phyloP scores from a whole-genome alignment of 805 yeast genomes.

The Pichia gijzeniarum region DNA sequence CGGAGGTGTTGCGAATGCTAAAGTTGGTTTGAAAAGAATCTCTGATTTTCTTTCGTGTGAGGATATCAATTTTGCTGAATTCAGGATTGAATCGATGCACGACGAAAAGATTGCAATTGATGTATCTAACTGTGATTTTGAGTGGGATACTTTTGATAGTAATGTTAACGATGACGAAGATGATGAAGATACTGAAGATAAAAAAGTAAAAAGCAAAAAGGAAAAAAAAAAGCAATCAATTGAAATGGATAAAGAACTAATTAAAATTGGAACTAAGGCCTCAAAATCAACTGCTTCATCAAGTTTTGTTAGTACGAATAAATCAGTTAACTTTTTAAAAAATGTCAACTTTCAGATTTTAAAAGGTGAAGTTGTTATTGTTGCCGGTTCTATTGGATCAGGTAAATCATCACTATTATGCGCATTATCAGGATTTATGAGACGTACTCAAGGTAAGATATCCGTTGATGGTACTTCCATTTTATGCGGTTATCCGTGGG shows the following conservation, averaged over 20 bases:
- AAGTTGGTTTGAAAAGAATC: slow-evolving; percentile 55
- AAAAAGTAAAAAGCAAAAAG: not conserved
- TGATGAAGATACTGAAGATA: no score
- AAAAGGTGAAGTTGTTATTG: slow-evolving; percentile 64
- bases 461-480: slow-evolving; percentile 46
- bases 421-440: slow-evolving; percentile 71
- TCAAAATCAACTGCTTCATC: not conserved
- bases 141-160: slow-evolving; percentile 52
- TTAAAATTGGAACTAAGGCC: not conserved
- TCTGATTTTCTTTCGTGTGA: slow-evolving; percentile 41
- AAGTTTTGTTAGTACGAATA: not conserved
- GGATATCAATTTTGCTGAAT: slow-evolving; percentile 34
- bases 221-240: not conserved
- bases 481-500: slow-evolving; percentile 68
- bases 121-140: slow-evolving; percentile 50
- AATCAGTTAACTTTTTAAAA: slow-evolving; percentile 38
- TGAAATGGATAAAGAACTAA: not conserved
- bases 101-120: slow-evolving; percentile 38
- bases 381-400: slow-evolving; percentile 65
- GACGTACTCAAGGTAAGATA: slow-evolving; percentile 44
- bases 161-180: no score
- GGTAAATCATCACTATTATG: slow-evolving; percentile 70
- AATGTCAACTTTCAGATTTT: slow-evolving; percentile 48
- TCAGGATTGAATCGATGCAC: slow-evolving; percentile 15
- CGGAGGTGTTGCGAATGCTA: slow-evolving; percentile 64